These are phyloP conservation scores for Stagonosporopsis cucurbitacearum DNA, from an alignment of 2,329 filamentous ascomycete species.

Conservation along the genomic window DNA sequence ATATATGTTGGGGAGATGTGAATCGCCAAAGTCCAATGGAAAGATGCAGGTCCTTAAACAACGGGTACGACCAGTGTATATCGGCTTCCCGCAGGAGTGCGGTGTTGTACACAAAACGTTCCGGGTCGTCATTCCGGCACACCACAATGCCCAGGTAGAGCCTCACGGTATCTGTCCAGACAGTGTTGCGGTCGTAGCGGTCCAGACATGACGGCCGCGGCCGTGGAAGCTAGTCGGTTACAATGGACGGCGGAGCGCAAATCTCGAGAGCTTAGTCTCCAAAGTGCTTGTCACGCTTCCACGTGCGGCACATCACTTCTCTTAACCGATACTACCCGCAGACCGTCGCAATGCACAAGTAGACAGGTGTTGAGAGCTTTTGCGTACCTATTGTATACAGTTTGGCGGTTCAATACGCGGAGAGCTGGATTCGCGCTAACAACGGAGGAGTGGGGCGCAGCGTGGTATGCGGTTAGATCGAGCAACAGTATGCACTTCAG, in stretches of 20 bases:
- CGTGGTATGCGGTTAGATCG: constrained; percentile 15
- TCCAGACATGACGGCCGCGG: constrained; percentile 32
- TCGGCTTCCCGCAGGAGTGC: neutral
- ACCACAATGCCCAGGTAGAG: constrained; percentile 16
- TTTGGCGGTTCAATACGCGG: constrained; percentile 1
- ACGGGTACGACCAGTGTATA: constrained; percentile 15
- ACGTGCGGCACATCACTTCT: constrained; percentile 16
- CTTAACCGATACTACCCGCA: constrained; percentile 28
- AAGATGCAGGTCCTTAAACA: constrained; percentile 13
- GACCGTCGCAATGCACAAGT: constrained; percentile 2
- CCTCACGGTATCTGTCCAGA: constrained; percentile 16
- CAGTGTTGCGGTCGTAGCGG: constrained; percentile 16
- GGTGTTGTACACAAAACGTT: neutral
- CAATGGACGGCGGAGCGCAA: constrained; percentile 23
- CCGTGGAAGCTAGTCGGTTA: constrained; percentile 38
- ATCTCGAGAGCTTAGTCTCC: constrained; percentile 1
- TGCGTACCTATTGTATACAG: constrained; percentile 21
- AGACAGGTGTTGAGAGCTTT: constrained; percentile 12
- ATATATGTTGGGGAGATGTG: constrained; percentile 11
- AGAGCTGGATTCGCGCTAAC: constrained; percentile 15
- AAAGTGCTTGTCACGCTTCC: constrained; percentile 10
- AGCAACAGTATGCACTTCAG: constrained; percentile 3
- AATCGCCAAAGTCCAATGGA: constrained; percentile 3
- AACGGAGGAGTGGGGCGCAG: constrained; percentile 15
- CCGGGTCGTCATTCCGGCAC: constrained; percentile 15